These are phyloP conservation scores for Candida glucosophila DNA, from an alignment of 1,139 yeast species.

Conservation along the genomic window DNA sequence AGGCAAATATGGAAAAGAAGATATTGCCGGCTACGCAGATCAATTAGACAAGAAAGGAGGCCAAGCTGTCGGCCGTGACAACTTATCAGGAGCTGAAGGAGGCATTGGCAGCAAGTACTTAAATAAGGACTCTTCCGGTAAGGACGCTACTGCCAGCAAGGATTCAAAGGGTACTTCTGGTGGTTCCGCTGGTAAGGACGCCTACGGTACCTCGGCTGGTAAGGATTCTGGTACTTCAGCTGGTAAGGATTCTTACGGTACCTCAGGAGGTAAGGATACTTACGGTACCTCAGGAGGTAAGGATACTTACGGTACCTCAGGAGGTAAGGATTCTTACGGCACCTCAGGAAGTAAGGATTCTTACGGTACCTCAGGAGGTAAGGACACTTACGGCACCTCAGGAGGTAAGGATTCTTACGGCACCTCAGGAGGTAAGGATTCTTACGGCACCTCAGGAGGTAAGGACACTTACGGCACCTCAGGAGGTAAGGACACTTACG, in stretches of 20 bases:
- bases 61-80: conserved; percentile 17
- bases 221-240: conserved; percentile 4
- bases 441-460: conserved; percentile 8
- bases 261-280: conserved; percentile 6
- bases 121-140: conserved; percentile 11
- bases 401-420: conserved; percentile 5
- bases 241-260: conserved; percentile 5
- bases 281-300: conserved; percentile 4
- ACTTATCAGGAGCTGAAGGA: conserved; percentile 20
- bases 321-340: conserved; percentile 8
- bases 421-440: conserved; percentile 1
- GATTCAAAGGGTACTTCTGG: conserved; percentile 4
- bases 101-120: conserved; percentile 20
- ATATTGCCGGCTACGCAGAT: conserved; percentile 19
- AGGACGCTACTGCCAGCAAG: conserved; percentile 7
- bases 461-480: conserved; percentile 6
- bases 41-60: conserved; percentile 22
- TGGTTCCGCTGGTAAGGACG: conserved; percentile 4
- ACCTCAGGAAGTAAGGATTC: conserved; percentile 6
- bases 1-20: conserved; percentile 20
- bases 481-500: conserved; percentile 4
- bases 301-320: conserved; percentile 7
- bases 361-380: conserved; percentile 7
- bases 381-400: conserved; percentile 4
- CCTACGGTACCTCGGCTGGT: conserved; percentile 6